Conservation (phyloP, 495 filamentous ascomycete genomes). For the Neurospora sp. region DNA sequence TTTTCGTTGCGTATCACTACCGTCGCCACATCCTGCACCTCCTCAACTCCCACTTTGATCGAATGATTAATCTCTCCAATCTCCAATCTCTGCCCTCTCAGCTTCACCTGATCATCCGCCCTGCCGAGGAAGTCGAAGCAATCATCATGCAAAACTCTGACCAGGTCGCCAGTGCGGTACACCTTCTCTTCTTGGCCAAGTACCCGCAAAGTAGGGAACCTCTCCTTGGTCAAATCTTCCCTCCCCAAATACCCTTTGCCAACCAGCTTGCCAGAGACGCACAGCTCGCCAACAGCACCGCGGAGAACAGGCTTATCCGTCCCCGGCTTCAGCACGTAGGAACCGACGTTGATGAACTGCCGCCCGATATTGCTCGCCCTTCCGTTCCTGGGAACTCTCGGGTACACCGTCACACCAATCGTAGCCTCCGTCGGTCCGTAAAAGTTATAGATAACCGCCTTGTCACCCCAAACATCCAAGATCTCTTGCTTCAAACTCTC, state of each 20-base stretch:
- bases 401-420: slow-evolving; percentile 76
- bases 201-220: slow-evolving; percentile 46
- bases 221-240: slow-evolving; percentile 52
- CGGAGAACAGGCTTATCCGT: slow-evolving; percentile 59
- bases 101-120: slow-evolving; percentile 71
- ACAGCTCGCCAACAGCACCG: slow-evolving; percentile 80
- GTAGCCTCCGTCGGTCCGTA: slow-evolving; percentile 85
- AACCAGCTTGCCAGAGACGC: slow-evolving; percentile 75
- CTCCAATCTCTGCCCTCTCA: slow-evolving; percentile 69
- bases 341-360: slow-evolving; percentile 73
- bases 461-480: slow-evolving; percentile 56
- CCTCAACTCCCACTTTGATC: slow-evolving; percentile 39
- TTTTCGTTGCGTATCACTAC: slow-evolving; percentile 46
- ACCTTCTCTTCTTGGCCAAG: slow-evolving; percentile 38
- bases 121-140: slow-evolving; percentile 67
- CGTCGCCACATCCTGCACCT: slow-evolving; percentile 51
- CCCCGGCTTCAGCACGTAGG: slow-evolving; percentile 63
- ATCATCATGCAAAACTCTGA: slow-evolving; percentile 58
- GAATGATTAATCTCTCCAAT: slow-evolving; percentile 65
- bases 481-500: slow-evolving; percentile 66
- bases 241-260: slow-evolving; percentile 82
- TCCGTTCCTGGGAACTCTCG: slow-evolving; percentile 57
- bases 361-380: slow-evolving; percentile 77
- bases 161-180: slow-evolving; percentile 75
- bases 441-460: slow-evolving; percentile 60